phyloP scores from a whole-genome alignment of 1,139 yeast genomes.

The Kodamaea sp. region DNA sequence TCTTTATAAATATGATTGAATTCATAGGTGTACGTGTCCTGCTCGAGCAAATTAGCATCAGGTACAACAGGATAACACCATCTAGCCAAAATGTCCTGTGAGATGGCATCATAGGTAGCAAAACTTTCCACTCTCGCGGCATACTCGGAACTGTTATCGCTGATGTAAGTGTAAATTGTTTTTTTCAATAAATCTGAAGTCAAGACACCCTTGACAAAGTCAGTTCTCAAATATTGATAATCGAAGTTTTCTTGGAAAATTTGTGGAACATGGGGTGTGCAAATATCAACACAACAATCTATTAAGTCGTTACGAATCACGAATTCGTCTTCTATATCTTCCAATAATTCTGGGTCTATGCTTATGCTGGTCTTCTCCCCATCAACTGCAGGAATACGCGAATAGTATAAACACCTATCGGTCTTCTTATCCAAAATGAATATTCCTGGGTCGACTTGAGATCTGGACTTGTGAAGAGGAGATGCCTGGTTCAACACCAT shows the following conservation, averaged over 20 bases:
- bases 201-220: slow-evolving; percentile 87
- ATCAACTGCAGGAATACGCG: slow-evolving; percentile 66
- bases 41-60: slow-evolving; percentile 72
- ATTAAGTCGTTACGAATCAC: slow-evolving; percentile 85
- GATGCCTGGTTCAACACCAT: slow-evolving; percentile 89
- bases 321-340: slow-evolving; percentile 71
- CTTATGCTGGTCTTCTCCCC: slow-evolving; percentile 55
- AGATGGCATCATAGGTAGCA: slow-evolving; percentile 88
- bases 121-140: slow-evolving; percentile 94
- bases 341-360: slow-evolving; percentile 83
- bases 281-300: slow-evolving; percentile 94
- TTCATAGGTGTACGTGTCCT: slow-evolving; percentile 75
- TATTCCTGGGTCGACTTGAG: slow-evolving; percentile 78
- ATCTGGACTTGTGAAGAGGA: slow-evolving; percentile 81
- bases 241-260: slow-evolving; percentile 95
- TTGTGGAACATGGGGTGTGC: slow-evolving; percentile 93
- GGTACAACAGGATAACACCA: slow-evolving; percentile 94
- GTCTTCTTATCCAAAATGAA: slow-evolving; percentile 76
- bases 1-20: slow-evolving; percentile 86
- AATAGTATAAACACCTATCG: slow-evolving; percentile 80
- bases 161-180: slow-evolving; percentile 83
- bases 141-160: slow-evolving; percentile 62
- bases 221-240: slow-evolving; percentile 81
- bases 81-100: slow-evolving; percentile 88
- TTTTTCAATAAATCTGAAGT: slow-evolving; percentile 89